These are phyloP conservation scores for Dictyostelium purpureum DNA, from an alignment of 78 protist genomes.

Conservation along the genomic window DNA sequence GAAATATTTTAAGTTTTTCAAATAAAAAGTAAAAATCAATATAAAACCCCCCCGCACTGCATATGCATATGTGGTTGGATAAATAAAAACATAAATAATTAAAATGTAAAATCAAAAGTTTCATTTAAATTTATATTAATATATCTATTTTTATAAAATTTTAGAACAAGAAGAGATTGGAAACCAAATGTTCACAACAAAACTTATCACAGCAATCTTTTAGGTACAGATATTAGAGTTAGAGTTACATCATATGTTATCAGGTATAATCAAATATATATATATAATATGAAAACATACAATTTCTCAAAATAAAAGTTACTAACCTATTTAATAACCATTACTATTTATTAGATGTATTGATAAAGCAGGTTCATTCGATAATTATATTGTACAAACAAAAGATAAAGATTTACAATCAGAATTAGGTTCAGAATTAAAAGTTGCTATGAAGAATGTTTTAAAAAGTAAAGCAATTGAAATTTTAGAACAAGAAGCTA, in stretches of 20 bases:
- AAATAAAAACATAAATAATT: not conserved
- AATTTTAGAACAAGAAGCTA: constrained; percentile 8
- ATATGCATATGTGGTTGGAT: not conserved
- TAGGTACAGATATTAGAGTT: constrained; percentile 48
- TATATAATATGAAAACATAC: too few relatives aligned
- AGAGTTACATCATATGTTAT: constrained; percentile 39
- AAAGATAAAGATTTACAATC: constrained; percentile 65
- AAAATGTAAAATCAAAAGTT: not conserved
- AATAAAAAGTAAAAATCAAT: constrained; percentile 31
- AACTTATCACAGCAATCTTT: constrained; percentile 64
- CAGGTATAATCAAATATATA: too few relatives aligned
- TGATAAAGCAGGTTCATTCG: constrained; percentile 66
- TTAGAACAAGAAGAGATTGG: constrained; percentile 70
- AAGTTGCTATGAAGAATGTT: constrained; percentile 10
- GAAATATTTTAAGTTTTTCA: constrained; percentile 46
- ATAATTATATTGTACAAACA: constrained; percentile 58
- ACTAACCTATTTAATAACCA: too few relatives aligned
- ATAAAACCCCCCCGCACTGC: not conserved
- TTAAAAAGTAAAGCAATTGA: not conserved
- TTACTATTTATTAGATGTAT: too few relatives aligned
- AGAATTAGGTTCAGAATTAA: constrained; percentile 68
- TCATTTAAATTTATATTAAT: too few relatives aligned
- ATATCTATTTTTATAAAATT: not conserved
- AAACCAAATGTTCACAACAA: constrained; percentile 70
- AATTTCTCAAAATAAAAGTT: too few relatives aligned